phyloP scores from a whole-genome alignment of 2,329 filamentous ascomycete genomes.

The Xylariaceae sp. region DNA sequence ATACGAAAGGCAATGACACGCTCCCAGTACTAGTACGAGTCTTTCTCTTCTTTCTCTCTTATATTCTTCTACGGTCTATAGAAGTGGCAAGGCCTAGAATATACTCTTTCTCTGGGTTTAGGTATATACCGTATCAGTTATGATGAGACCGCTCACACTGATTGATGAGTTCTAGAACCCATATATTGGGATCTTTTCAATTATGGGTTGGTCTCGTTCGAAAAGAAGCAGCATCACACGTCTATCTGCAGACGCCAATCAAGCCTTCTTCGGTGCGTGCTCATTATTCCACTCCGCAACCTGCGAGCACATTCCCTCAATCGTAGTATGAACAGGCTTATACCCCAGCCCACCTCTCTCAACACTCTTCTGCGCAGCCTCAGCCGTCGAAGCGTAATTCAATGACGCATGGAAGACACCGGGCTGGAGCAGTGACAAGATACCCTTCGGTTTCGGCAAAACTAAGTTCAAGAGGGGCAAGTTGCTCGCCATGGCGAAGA shows the following conservation, averaged over 20 bases:
- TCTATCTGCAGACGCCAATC: not conserved
- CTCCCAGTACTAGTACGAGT: too few relatives aligned
- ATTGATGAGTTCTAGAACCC: not conserved
- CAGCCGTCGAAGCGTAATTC: slow-evolving; percentile 36
- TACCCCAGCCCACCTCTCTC: slow-evolving; percentile 42
- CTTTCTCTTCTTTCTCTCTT: too few relatives aligned
- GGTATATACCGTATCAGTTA: too few relatives aligned
- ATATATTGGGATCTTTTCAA: not conserved
- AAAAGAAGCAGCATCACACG: not conserved
- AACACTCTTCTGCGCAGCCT: slow-evolving; percentile 33
- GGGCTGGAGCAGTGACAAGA: slow-evolving; percentile 38
- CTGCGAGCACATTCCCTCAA: slow-evolving; percentile 40
- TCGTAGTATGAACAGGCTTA: slow-evolving; percentile 32
- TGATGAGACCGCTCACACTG: too few relatives aligned
- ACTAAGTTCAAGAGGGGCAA: slow-evolving; percentile 24
- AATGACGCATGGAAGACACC: slow-evolving; percentile 34
- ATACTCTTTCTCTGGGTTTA: too few relatives aligned
- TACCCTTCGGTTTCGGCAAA: slow-evolving; percentile 28
- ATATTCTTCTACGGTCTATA: too few relatives aligned
- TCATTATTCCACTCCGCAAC: slow-evolving; percentile 38
- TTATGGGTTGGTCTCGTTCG: not conserved
- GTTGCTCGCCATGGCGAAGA: slow-evolving; percentile 31
- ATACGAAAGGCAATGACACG: too few relatives aligned
- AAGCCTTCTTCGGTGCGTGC: slow-evolving; percentile 14
- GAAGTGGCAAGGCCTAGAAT: too few relatives aligned